phyloP scores from a whole-genome alignment of 352 stramenopile genomes.

The Elongisporangium anandrum region DNA sequence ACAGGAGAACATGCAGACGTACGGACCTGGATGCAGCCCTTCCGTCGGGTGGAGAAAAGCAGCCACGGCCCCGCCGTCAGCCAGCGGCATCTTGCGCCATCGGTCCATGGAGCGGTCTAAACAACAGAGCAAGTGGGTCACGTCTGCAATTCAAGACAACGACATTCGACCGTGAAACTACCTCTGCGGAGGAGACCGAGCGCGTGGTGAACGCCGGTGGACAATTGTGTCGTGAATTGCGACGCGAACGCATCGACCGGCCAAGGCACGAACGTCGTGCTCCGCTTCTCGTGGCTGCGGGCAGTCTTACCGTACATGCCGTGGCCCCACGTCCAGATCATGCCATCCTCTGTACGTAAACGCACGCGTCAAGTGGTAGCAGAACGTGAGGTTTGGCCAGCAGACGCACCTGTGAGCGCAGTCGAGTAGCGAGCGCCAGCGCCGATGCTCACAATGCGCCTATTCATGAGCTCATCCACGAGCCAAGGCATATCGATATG shows the following conservation, averaged over 20 bases:
- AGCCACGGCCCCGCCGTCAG: not conserved
- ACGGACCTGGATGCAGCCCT: constrained; percentile 8
- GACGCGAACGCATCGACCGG: constrained; percentile 17
- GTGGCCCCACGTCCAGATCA: constrained; percentile 73
- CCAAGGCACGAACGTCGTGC: constrained; percentile 68
- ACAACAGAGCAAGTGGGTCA: not conserved
- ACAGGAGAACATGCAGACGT: not conserved
- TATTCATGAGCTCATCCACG: constrained; percentile 43
- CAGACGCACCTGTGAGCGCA: constrained; percentile 32
- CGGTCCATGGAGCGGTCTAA: constrained; percentile 43
- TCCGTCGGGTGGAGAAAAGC: constrained; percentile 8
- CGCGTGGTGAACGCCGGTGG: constrained; percentile 45
- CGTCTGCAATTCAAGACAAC: not conserved
- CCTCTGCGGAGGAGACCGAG: constrained; percentile 49
- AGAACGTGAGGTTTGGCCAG: not conserved
- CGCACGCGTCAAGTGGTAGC: not conserved
- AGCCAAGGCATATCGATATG: constrained; percentile 55
- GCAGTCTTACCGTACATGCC: constrained; percentile 38
- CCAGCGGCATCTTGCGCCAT: constrained; percentile 60
- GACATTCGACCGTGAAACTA: constrained; percentile 8
- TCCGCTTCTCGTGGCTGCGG: constrained; percentile 17
- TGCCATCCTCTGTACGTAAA: constrained; percentile 31
- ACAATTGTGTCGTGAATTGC: constrained; percentile 50
- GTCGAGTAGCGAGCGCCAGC: constrained; percentile 53
- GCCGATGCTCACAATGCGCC: constrained; percentile 35